phyloP scores from a whole-genome alignment of 345 rosid species.

The Lepidium didymum region DNA sequence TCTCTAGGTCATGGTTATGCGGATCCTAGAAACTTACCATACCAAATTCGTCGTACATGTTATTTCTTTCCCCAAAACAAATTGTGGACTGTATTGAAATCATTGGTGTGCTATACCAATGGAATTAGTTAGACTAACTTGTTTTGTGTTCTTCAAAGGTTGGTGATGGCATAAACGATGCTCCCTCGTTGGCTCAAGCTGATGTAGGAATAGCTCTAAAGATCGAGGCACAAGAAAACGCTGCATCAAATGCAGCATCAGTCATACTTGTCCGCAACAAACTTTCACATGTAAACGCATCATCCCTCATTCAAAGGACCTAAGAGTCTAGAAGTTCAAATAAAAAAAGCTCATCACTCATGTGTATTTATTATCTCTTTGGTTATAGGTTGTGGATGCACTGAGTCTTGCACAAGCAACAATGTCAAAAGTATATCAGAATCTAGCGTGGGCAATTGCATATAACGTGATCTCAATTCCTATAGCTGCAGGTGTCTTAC shows the following conservation, averaged over 20 bases:
- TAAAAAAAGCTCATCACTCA: neutral
- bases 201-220: conserved; percentile 89
- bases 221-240: conserved; percentile 84
- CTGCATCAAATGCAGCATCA: conserved; percentile 86
- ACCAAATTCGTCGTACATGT: neutral
- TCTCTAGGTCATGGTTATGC: neutral
- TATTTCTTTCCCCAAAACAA: neutral
- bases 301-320: neutral
- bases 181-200: conserved; percentile 90
- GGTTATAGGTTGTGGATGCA: conserved; percentile 69
- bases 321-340: neutral
- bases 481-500: conserved; percentile 80
- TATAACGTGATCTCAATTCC: conserved; percentile 80
- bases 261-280: conserved; percentile 84
- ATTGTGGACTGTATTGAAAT: neutral
- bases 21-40: neutral
- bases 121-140: neutral
- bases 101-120: neutral
- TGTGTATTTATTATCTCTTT: neutral
- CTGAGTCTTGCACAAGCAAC: conserved; percentile 81
- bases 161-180: conserved; percentile 97
- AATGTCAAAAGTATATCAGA: conserved; percentile 86
- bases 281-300: conserved; percentile 58
- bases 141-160: conserved; percentile 41
- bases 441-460: conserved; percentile 81